A percentile compares a stretch with the other conserved stretches of the same genome.
These are phyloP conservation scores for Fusarium pilosicola DNA, from an alignment of 2,329 filamentous ascomycete genomes.

Conservation along the genomic window DNA sequence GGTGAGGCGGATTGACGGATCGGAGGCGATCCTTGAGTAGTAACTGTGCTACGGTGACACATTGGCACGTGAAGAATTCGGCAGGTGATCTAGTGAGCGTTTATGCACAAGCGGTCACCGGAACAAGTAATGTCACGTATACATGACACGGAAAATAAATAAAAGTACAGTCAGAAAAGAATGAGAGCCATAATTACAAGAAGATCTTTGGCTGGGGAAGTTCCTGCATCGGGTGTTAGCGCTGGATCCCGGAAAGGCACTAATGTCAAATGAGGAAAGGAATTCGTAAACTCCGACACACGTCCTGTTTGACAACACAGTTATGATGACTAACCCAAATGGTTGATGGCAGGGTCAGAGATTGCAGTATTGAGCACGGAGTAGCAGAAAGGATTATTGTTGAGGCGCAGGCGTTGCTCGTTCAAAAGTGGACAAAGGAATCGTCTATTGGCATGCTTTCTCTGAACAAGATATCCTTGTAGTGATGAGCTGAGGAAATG, in stretches of 20 bases:
- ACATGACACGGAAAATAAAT: background rate
- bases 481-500: background rate
- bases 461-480: background rate
- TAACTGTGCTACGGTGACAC: background rate
- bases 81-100: background rate
- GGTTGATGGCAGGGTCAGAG: background rate
- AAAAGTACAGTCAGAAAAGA: background rate
- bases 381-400: no score
- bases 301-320: background rate
- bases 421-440: background rate
- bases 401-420: rapidly evolving
- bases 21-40: background rate
- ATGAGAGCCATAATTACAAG: background rate
- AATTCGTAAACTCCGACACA: background rate
- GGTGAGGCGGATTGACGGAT: background rate
- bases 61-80: background rate
- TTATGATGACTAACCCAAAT: background rate
- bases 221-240: background rate
- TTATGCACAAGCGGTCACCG: background rate
- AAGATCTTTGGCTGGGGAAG: background rate
- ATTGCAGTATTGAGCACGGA: background rate
- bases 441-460: no score
- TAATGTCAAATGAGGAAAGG: background rate
- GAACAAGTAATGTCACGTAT: no score
- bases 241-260: background rate